phyloP scores from a whole-genome alignment of 495 filamentous ascomycete genomes.

The Pseudevernia furfuracea region DNA sequence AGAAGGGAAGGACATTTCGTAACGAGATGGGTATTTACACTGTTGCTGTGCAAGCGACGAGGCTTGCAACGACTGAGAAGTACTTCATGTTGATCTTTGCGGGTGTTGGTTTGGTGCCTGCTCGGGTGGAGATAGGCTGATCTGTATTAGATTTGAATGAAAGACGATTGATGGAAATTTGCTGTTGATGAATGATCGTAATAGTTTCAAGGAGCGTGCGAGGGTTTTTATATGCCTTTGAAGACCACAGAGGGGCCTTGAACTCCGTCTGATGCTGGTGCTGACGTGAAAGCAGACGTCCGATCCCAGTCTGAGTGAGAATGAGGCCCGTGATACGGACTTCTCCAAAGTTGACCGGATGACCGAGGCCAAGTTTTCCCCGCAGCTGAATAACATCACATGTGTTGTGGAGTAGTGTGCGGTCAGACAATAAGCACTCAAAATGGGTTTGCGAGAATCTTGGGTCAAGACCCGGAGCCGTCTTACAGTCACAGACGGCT shows the following conservation, averaged over 20 bases:
- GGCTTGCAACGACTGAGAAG: constrained; percentile 9
- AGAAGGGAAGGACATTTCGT: no score
- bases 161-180: background rate
- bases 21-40: background rate
- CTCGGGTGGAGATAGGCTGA: no score
- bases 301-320: background rate
- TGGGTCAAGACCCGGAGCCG: background rate
- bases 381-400: background rate
- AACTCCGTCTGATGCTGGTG: background rate
- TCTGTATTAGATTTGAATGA: background rate
- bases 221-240: background rate
- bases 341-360: background rate
- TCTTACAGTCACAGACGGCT: background rate
- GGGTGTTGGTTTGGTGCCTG: no score
- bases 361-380: background rate
- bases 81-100: constrained; percentile 10
- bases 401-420: background rate
- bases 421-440: background rate
- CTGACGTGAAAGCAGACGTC: background rate
- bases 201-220: background rate
- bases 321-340: background rate
- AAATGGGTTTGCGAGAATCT: background rate
- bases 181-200: background rate
- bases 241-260: background rate
- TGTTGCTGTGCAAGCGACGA: constrained; percentile 4